Base-by-base conservation (phyloP, 768 basidiomycete genomes). In the Erythrobasidium yunnanense region DNA sequence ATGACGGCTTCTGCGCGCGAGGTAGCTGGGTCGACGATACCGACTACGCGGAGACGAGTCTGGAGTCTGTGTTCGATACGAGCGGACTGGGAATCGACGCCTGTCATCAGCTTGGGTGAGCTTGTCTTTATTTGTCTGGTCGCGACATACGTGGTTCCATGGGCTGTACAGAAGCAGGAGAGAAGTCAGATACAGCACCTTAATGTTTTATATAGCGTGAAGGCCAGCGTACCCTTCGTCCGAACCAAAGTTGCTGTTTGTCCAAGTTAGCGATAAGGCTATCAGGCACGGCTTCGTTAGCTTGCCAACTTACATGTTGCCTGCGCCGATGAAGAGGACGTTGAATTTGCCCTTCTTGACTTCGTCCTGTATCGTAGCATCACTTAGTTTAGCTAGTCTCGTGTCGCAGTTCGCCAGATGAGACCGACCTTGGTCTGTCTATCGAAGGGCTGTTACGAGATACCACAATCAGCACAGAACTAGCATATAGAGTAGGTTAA, bases 1-100 rank as follows among this genome's bases (percentile, higher is more conserved):
- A 99, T 84, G 33, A 87, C 86, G 23, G 84, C 79, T 17, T 81
- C 79, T 22, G 90, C 88, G 68, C 90, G 88, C 46, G 88, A 86
- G 65, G 83, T 80, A 25, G 84, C 85, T 20, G 93, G 93, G 76
- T 99, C 93, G 74, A 99, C 85, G 66, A 99, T 80, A 25, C 90
- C 93, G 69, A 92, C 84, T 65, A 99, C 89, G 76, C 93, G 96
- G 77, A 97, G 87, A 70, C 93, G 88, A 22, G 84, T 85, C 51
- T 93, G 93, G 67, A 97, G 86, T 80, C 97, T 92, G 77, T 90
- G 65, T 29, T 33, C 56, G 32, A 58, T 34, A 2, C 56, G 56
- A 25, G 56, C 56, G 17, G 56, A 58, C 56, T 58, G 35, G 5
- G 33, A 22, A 29, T 6, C 2, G 32, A 7, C 27, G 3, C 7